These are phyloP conservation scores for Neonothopanus nambi DNA, from an alignment of 1,284 basidiomycete genomes.

Conservation along the genomic window DNA sequence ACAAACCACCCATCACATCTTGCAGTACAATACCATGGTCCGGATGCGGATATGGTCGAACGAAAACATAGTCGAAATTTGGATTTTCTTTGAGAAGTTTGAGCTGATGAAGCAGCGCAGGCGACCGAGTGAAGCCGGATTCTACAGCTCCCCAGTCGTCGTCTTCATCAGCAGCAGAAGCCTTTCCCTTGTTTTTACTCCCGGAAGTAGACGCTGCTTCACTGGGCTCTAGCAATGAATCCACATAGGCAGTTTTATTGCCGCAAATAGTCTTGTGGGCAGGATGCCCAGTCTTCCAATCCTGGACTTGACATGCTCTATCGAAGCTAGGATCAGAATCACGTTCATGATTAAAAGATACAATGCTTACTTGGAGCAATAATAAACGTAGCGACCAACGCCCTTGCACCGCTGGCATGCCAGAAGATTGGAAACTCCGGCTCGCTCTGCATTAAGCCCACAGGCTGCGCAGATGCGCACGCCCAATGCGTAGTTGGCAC, in stretches of 20 bases:
- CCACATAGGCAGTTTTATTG: background rate
- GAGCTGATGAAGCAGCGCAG: constrained; percentile 21
- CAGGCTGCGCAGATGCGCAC: constrained; percentile 3
- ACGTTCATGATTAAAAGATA: background rate
- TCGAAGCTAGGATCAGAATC: background rate
- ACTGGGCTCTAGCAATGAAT: background rate
- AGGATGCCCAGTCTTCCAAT: constrained; percentile 6
- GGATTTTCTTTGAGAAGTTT: constrained; percentile 19
- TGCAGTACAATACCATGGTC: constrained; percentile 18
- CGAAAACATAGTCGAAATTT: constrained; percentile 17
- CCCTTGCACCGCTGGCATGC: background rate
- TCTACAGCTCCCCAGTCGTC: background rate
- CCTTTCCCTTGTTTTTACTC: background rate
- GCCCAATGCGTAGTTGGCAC: background rate
- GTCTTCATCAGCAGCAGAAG: background rate
- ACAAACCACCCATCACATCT: constrained; percentile 15
- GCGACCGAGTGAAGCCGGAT: constrained; percentile 17
- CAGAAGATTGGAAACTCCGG: background rate
- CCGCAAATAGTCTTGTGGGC: constrained; percentile 10
- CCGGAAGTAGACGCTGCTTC: background rate
- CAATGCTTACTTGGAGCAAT: background rate
- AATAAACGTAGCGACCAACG: constrained; percentile 1
- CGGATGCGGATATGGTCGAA: constrained; percentile 13
- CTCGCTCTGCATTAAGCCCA: background rate
- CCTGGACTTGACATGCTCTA: constrained; percentile 6